Percentiles rank a stretch among this genome's conserved stretches.
These are phyloP conservation scores for Tylopilus felleus DNA, from an alignment of 768 basidiomycete species.

Conservation along the genomic window DNA sequence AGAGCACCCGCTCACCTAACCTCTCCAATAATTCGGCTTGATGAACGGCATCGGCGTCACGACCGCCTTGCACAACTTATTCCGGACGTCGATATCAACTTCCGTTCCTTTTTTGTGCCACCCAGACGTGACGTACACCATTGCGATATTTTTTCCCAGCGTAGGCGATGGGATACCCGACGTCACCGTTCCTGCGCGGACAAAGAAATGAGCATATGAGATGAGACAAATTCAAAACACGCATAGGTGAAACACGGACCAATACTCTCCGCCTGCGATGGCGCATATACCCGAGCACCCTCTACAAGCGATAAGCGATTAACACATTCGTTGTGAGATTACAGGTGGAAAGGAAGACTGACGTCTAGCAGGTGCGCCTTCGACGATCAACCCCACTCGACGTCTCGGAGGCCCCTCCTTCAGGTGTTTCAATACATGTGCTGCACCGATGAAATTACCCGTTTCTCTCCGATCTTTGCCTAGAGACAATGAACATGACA, in stretches of 20 bases:
- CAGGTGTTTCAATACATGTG: conserved; percentile 67
- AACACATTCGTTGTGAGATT: background rate
- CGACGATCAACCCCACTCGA: conserved; percentile 79
- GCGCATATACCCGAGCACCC: conserved; percentile 70
- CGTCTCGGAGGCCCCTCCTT: conserved; percentile 74
- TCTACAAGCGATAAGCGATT: conserved; percentile 40
- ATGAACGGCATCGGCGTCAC: conserved; percentile 88
- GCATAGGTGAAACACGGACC: conserved; percentile 41
- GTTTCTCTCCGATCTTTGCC: conserved; percentile 77
- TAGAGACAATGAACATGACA: conserved; percentile 24
- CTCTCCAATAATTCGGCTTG: conserved; percentile 77
- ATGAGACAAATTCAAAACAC: conserved; percentile 2
- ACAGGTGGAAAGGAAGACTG: conserved; percentile 19
- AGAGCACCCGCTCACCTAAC: conserved; percentile 26
- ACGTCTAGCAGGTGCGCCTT: conserved; percentile 86
- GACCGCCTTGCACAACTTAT: conserved; percentile 69
- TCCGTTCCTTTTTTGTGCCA: conserved; percentile 90
- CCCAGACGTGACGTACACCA: conserved; percentile 84
- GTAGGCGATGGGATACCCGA: conserved; percentile 96
- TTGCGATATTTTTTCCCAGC: conserved; percentile 87
- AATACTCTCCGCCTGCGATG: conserved; percentile 51
- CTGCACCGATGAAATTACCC: conserved; percentile 77
- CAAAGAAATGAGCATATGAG: background rate
- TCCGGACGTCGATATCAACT: conserved; percentile 80
- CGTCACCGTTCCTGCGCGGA: conserved; percentile 59